Evolutionary conservation across 306 rosid genomes (phyloP).

Genomic region (Dalbergia cochinchinensis): DNA sequence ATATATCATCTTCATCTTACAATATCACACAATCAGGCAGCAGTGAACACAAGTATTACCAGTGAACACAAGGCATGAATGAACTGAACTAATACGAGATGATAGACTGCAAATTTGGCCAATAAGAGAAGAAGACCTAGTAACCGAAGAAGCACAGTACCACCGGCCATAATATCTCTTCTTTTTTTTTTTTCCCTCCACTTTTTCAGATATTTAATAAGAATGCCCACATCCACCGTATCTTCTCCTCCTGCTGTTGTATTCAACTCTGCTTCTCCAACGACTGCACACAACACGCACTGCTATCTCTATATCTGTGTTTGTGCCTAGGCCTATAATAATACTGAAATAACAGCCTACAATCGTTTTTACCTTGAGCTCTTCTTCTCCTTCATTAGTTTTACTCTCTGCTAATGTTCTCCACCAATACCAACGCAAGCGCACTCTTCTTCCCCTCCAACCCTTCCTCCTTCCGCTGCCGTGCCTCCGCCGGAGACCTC

Average conservation of each 20-base stretch:
- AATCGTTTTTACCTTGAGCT: background rate
- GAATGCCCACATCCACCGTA: too few species aligned
- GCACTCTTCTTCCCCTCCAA: constrained; percentile 54
- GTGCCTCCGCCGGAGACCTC: constrained; percentile 62
- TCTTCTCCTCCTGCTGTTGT: background rate
- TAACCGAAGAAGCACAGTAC: background rate
- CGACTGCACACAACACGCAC: background rate
- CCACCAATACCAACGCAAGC: constrained; percentile 58
- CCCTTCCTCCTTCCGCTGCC: constrained; percentile 57
- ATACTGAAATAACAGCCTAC: too few species aligned
- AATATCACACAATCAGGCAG: too few species aligned
- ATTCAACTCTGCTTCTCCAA: background rate
- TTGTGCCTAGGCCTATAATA: too few species aligned
- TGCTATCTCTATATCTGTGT: too few species aligned
- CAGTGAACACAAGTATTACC: too few species aligned
- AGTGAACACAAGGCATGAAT: too few species aligned
- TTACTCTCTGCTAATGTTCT: constrained; percentile 64
- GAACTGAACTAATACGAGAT: too few species aligned
- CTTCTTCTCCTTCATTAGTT: background rate
- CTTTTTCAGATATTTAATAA: background rate
- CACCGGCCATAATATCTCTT: background rate
- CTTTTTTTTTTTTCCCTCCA: too few species aligned
- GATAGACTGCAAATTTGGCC: too few species aligned
- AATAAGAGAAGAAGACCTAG: background rate
- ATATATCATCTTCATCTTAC: too few species aligned